A percentile compares a stretch with the other conserved stretches of the same genome.
Conservation (phyloP, 2,329 filamentous ascomycete species). For the Purpureocillium lavendulum region DNA sequence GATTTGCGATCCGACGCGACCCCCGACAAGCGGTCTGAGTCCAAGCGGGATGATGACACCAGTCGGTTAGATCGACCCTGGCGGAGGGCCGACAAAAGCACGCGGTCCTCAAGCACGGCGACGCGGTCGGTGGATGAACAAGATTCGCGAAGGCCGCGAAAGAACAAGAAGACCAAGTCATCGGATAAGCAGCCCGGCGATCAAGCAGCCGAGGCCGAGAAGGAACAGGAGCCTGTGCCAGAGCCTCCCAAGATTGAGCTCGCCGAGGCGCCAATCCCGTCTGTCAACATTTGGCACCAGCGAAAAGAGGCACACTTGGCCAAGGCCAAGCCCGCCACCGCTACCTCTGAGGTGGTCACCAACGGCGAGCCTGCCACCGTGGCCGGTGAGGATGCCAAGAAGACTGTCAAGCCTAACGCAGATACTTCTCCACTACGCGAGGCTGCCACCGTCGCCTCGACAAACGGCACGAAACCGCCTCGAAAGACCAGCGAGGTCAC, state of each 20-base stretch:
- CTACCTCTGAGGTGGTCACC: conserved; percentile 27
- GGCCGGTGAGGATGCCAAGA: conserved; percentile 34
- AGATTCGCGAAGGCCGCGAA: conserved; percentile 36
- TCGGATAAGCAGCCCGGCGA: conserved; percentile 34
- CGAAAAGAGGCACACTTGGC: conserved; percentile 58
- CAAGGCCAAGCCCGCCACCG: conserved; percentile 34
- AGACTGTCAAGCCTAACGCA: conserved; percentile 14
- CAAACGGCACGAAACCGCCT: conserved; percentile 30
- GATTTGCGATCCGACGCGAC: conserved; percentile 26
- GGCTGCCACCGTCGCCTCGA: conserved; percentile 6
- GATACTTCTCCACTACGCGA: conserved; percentile 14
- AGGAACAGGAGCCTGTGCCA: conserved; percentile 36
- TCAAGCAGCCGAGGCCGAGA: conserved; percentile 45
- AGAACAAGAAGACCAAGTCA: conserved; percentile 52
- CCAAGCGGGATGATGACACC: conserved; percentile 29
- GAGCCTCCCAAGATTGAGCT: conserved; percentile 55
- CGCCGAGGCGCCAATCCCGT: conserved; percentile 72
- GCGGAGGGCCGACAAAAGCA: conserved; percentile 37
- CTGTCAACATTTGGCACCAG: conserved; percentile 83
- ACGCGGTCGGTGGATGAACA: conserved; percentile 59
- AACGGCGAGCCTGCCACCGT: conserved; percentile 17
- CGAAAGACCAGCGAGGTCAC: conserved; percentile 33
- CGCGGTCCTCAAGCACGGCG: conserved; percentile 52
- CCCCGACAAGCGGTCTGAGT: conserved; percentile 21
- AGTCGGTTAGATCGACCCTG: conserved; percentile 29